Evolutionary conservation across 495 filamentous ascomycete species (phyloP), one percentile per base, ranked within the genome.

Genomic region (Aspergillus mulundensis): DNA sequence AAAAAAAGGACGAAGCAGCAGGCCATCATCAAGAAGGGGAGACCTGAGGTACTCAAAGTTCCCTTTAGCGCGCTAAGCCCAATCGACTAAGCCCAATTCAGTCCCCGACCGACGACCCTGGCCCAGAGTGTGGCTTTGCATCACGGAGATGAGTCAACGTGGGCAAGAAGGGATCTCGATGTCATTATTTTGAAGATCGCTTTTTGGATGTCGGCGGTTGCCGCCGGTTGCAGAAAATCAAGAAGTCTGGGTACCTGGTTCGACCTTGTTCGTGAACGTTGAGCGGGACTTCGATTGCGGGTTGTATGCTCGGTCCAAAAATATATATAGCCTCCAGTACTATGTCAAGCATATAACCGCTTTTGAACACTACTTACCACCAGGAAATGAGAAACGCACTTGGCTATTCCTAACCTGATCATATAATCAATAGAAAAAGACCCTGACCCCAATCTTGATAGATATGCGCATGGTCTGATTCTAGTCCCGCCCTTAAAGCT

Each of bases 41-140:
- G 12, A 34, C 16, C 43, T 32, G 40, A 41, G 44, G 47, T n/a
- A n/a, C 54, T 50, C 46, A 44, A 40, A 19, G 36, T 24, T 15
- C 14, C 5, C n/a, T n/a, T n/a, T n/a, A n/a, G n/a, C n/a, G n/a
- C n/a, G n/a, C n/a, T n/a, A n/a, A n/a, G n/a, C n/a, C n/a, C n/a
- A n/a, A n/a, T n/a, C n/a, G 25, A 28, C 70, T 72, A 72, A 62
- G 43, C 70, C 61, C 0, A 1, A 57, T 70, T 56, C 46, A 62
- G 72, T 67, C 66, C 66, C 68, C 69, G 70, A 75, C 65, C 28
- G 8, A 8, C 25, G 8, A 30, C n/a, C n/a, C 44, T 28, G 24
- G 38, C 36, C 28, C 25, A 44, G 34, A 48, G n/a, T n/a, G 44
- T 49, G 53, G 53, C 53, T 48, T 7, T 28, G 30, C 2, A 4